Percentiles rank a stretch among this genome's conserved stretches.
These are phyloP conservation scores for Rubroboletus pulcherrimus DNA, from an alignment of 768 basidiomycete species.

Conservation along the genomic window DNA sequence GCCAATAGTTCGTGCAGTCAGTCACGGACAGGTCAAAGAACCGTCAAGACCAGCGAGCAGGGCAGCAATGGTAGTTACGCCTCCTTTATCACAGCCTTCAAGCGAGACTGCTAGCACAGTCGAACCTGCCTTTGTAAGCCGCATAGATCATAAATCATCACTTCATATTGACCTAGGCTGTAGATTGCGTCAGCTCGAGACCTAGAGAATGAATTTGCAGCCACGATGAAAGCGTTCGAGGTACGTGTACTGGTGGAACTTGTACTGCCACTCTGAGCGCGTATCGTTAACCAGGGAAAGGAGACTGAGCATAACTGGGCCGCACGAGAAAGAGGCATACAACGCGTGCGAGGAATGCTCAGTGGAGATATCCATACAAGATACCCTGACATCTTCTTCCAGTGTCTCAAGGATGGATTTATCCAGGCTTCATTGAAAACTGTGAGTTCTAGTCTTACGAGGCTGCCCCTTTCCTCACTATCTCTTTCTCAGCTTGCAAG, in stretches of 20 bases:
- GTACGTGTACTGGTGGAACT: conserved; percentile 35
- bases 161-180: not conserved
- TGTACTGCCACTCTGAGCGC: not conserved
- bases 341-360: conserved; percentile 83
- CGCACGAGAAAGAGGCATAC: conserved; percentile 70
- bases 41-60: conserved; percentile 59
- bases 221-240: conserved; percentile 79
- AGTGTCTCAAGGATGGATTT: conserved; percentile 70
- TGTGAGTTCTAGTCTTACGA: conserved; percentile 43
- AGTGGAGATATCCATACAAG: conserved; percentile 77
- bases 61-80: conserved; percentile 42
- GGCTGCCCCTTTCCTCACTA: not conserved
- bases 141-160: not conserved
- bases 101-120: conserved; percentile 46
- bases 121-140: conserved; percentile 65
- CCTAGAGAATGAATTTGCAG: conserved; percentile 78
- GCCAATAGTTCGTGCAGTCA: conserved; percentile 41
- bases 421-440: conserved; percentile 83
- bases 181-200: conserved; percentile 85
- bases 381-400: conserved; percentile 71
- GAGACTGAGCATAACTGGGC: conserved; percentile 98
- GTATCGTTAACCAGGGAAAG: conserved; percentile 60
- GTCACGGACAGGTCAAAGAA: conserved; percentile 49
- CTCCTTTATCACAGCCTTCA: conserved; percentile 40
- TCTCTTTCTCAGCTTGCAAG: conserved; percentile 61